Evolutionary conservation across 345 rosid genomes (phyloP).

Genomic region (Sonneratia caseolaris): DNA sequence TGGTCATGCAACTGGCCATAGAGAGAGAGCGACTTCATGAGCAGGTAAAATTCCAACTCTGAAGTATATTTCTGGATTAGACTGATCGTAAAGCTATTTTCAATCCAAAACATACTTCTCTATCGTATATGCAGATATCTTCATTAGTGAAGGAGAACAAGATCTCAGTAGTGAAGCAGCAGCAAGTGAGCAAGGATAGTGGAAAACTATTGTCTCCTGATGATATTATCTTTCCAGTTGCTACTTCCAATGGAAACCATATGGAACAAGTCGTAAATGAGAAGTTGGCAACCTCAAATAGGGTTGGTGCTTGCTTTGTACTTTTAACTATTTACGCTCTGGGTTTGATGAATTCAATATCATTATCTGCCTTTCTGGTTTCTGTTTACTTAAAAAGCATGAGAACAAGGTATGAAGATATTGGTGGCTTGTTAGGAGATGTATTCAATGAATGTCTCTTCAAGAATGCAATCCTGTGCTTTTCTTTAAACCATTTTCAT

Average conservation of each 20-base stretch:
- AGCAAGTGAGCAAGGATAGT: conserved; percentile 26
- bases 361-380: neutral
- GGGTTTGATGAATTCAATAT: neutral
- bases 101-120: neutral
- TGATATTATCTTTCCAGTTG: conserved; percentile 11
- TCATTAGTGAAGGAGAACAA: conserved; percentile 51
- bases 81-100: neutral
- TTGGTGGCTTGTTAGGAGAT: neutral
- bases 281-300: conserved; percentile 15
- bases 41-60: conserved; percentile 37
- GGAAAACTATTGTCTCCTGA: conserved; percentile 11
- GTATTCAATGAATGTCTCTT: neutral
- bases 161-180: conserved; percentile 45
- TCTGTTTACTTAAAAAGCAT: neutral
- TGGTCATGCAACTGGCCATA: conserved; percentile 58
- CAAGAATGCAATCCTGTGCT: neutral
- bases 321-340: neutral
- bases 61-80: neutral
- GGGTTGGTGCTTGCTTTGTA: conserved; percentile 21
- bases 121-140: conserved; percentile 33
- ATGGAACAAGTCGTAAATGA: conserved; percentile 19
- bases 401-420: neutral
- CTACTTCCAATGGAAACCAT: conserved; percentile 13
- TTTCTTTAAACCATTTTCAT: neutral
- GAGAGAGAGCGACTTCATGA: conserved; percentile 85